A percentile compares a stretch with the other conserved stretches of the same genome.
Conservation (phyloP, 2,329 filamentous ascomycete genomes). For the Scleromitrula shiraiana region DNA sequence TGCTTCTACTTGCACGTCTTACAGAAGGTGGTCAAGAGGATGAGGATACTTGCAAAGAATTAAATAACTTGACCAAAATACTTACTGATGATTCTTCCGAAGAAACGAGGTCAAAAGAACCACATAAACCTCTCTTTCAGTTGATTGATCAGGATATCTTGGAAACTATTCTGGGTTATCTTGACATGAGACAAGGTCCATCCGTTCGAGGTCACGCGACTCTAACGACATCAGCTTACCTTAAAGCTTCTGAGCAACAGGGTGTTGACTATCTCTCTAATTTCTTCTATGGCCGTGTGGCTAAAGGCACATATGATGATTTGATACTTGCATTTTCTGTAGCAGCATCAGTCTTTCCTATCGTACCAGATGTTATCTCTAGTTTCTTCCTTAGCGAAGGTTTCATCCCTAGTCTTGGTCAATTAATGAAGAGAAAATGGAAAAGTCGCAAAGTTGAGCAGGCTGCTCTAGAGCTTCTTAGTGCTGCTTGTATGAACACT, state of each 20-base stretch:
- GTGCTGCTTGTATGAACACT: slow-evolving; percentile 80
- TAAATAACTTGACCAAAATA: slow-evolving; percentile 52
- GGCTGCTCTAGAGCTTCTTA: slow-evolving; percentile 80
- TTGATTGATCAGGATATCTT: slow-evolving; percentile 67
- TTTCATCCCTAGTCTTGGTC: slow-evolving; percentile 70
- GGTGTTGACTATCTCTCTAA: slow-evolving; percentile 62
- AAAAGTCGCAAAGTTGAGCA: slow-evolving; percentile 82
- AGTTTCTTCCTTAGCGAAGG: slow-evolving; percentile 81
- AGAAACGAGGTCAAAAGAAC: slow-evolving; percentile 16
- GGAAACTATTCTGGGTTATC: slow-evolving; percentile 76
- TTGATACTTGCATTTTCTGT: slow-evolving; percentile 89
- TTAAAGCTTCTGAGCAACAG: slow-evolving; percentile 66
- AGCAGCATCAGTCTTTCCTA: slow-evolving; percentile 79
- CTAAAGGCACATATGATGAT: slow-evolving; percentile 74
- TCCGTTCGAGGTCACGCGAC: slow-evolving; percentile 74
- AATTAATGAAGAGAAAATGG: slow-evolving; percentile 69
- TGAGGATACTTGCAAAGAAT: slow-evolving; percentile 54
- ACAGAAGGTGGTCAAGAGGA: slow-evolving; percentile 88
- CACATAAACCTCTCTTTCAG: slow-evolving; percentile 36
- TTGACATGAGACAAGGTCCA: slow-evolving; percentile 73
- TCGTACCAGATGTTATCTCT: slow-evolving; percentile 67
- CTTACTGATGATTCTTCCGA: slow-evolving; percentile 41
- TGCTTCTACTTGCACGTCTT: slow-evolving; percentile 65
- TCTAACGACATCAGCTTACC: slow-evolving; percentile 72
- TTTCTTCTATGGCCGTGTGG: slow-evolving; percentile 66